phyloP scores from a whole-genome alignment of 139 green algal genomes.

The Chlorella sp. region DNA sequence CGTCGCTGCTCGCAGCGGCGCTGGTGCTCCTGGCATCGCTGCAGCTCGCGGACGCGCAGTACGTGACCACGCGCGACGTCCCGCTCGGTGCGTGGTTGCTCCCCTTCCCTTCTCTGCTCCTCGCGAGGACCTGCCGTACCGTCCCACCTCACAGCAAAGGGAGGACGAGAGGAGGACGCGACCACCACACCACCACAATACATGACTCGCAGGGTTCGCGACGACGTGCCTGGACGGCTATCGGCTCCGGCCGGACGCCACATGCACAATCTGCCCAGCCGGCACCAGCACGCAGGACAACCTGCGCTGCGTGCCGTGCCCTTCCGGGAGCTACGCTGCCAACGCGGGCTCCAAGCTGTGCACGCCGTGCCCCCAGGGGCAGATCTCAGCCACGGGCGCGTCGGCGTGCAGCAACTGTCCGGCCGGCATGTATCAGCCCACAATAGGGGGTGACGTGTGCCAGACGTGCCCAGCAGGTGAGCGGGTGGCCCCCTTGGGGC shows the following conservation, averaged over 20 bases:
- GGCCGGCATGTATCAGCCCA: neutral
- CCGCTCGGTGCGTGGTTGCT: too few relatives aligned
- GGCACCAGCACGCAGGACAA: neutral
- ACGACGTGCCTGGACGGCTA: neutral
- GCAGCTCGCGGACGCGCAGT: too few relatives aligned
- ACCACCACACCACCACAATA: too few relatives aligned
- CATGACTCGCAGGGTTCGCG: neutral
- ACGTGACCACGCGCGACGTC: too few relatives aligned
- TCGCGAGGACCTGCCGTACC: too few relatives aligned
- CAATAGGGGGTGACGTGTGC: neutral
- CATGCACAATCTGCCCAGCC: neutral
- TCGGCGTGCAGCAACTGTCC: neutral
- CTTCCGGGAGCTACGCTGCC: neutral
- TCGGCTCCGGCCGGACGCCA: neutral
- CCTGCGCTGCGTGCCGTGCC: constrained; percentile 6
- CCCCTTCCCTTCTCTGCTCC: too few relatives aligned
- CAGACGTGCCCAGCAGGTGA: constrained; percentile 8
- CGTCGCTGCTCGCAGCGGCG: too few relatives aligned
- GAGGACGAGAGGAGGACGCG: too few relatives aligned
- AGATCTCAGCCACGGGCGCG: neutral
- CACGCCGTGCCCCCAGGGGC: constrained; percentile 1
- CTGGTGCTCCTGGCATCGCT: too few relatives aligned
- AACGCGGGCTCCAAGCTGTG: neutral
- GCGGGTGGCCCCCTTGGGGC: neutral
- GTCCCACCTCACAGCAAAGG: too few relatives aligned